A percentile compares a stretch with the other conserved stretches of the same genome.
These are phyloP conservation scores for Dalechampia spathulata DNA, from an alignment of 441 rosid species.

Conservation along the genomic window DNA sequence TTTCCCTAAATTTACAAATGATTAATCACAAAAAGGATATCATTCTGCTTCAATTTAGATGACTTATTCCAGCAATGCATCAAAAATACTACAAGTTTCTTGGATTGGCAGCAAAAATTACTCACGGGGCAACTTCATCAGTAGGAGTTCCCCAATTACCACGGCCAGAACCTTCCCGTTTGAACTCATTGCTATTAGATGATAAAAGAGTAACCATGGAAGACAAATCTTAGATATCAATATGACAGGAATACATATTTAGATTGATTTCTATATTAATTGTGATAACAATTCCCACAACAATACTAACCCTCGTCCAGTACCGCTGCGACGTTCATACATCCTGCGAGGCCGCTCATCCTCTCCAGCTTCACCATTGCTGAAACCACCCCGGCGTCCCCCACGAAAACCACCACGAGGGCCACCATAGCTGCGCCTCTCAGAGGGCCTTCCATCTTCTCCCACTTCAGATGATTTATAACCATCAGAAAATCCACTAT, in stretches of 20 bases:
- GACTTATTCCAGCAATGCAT: neutral
- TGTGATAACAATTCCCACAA: neutral
- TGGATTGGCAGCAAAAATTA: neutral
- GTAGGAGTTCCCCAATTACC: constrained; percentile 81
- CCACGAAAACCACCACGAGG: constrained; percentile 74
- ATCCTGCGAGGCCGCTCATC: constrained; percentile 58
- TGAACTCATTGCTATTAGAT: constrained; percentile 48
- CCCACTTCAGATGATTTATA: constrained; percentile 57
- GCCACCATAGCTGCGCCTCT: constrained; percentile 49
- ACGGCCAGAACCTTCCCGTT: constrained; percentile 88
- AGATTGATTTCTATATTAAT: neutral
- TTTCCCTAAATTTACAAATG: constrained; percentile 38
- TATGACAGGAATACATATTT: neutral
- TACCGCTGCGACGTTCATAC: constrained; percentile 81
- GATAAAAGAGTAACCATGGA: neutral
- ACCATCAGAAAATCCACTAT: constrained; percentile 49
- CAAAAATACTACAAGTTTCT: neutral
- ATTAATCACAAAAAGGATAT: constrained; percentile 9
- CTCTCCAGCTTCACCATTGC: constrained; percentile 57
- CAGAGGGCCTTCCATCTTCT: constrained; percentile 53
- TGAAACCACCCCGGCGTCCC: constrained; percentile 55
- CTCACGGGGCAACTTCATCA: constrained; percentile 77
- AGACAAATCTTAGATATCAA: neutral
- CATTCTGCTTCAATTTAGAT: neutral
- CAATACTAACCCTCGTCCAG: constrained; percentile 75